Percentiles rank a stretch among this genome's conserved stretches.
These are phyloP conservation scores for Aspergillus calidoustus DNA, from an alignment of 2,329 filamentous ascomycete species.

Conservation along the genomic window DNA sequence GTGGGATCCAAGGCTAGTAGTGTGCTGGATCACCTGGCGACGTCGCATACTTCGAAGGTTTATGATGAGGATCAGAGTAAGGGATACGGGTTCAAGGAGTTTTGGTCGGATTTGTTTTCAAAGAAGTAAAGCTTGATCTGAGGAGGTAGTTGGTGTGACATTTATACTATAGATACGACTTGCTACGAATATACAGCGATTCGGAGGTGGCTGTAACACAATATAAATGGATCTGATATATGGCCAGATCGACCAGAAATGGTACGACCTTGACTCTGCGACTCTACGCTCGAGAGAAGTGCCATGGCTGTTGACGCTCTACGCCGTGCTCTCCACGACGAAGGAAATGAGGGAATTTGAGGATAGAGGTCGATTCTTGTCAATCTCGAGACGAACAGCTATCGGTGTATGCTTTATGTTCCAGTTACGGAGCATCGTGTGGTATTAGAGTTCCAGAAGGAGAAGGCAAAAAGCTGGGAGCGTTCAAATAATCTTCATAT, in stretches of 20 bases:
- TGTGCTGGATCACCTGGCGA: constrained; percentile 65
- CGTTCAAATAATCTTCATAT: neutral
- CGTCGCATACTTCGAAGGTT: constrained; percentile 58
- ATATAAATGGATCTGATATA: neutral
- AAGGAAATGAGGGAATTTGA: neutral
- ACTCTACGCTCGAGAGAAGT: no score
- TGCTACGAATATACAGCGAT: neutral
- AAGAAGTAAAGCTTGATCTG: constrained; percentile 22
- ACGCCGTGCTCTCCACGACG: neutral
- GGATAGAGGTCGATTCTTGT: neutral
- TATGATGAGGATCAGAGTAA: constrained; percentile 75
- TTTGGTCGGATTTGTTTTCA: constrained; percentile 81
- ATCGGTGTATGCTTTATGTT: neutral
- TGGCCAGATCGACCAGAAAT: neutral
- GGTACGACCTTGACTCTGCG: no score
- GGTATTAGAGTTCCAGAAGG: neutral
- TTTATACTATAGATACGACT: constrained; percentile 9
- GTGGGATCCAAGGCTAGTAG: constrained; percentile 45
- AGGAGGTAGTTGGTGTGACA: neutral
- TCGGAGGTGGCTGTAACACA: neutral
- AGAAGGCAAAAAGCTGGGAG: neutral
- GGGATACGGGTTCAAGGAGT: constrained; percentile 81
- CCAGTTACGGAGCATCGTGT: neutral
- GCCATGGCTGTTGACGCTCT: neutral
- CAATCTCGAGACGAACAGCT: neutral